Evolutionary conservation across 108 stramenopile species (phyloP), one percentile per base, ranked within the genome.

Genomic region (Cylindrotheca closterium): DNA sequence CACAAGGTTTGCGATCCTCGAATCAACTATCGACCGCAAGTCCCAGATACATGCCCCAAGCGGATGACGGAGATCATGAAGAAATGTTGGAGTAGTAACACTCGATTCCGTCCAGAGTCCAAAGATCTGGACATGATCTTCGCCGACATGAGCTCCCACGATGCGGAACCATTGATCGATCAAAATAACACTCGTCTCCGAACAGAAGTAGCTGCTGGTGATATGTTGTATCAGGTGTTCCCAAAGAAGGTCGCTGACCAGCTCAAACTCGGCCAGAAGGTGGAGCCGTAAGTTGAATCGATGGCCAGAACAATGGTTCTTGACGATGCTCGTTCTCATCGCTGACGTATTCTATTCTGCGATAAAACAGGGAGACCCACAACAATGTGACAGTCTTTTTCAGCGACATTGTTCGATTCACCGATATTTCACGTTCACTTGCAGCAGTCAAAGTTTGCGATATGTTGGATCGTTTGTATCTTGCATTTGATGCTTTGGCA

Each of bases 181-280:
- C 10, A 10, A 42, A 24, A 37, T 19, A 42, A 26, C 8, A 55
- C 24, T 8, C 55, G 55, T 10, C 18, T 55, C 4, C 4, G 55
- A 29, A 18, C 21, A 10, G 55, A 55, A 55, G 55, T 23, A 28
- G 55, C 28, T 22, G 31, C 18, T 5, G 58, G 24, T 19, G 27
- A 48, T 4, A 17, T 68, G 31, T 59, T 74, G 65, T 74, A 47
- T 27, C 55, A 68, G 23, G 63, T 79, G n/a, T 83, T 83, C 52
- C 82, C 82, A 12, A 67, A 67, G 32, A 70, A 83, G 28, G 47
- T 83, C 68, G 82, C 82, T 7, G 53, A 83, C 8, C 74, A 67
- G 25, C 55, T 83, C 10, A n/a, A 42, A 17, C 47, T 61, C 34
- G 82, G 82, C 1, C 53, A 63, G 18, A 74, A 79, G 58, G 78